A percentile compares a stretch with the other conserved stretches of the same genome.
These are phyloP conservation scores for Holtermannia corniformis DNA, from an alignment of 768 basidiomycete species.

Conservation along the genomic window DNA sequence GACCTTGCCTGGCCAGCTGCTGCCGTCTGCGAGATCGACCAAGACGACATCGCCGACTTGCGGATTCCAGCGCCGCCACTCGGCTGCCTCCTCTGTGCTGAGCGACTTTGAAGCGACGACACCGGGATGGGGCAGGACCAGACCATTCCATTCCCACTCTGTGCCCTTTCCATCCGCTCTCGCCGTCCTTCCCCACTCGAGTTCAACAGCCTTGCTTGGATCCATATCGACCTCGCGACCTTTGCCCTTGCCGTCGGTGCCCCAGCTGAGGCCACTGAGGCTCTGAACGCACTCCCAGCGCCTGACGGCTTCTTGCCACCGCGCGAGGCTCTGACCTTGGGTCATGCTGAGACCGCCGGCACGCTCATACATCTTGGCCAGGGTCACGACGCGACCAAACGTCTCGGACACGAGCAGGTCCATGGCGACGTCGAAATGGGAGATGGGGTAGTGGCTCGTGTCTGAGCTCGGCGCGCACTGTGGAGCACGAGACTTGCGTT, in stretches of 20 bases:
- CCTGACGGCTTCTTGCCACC: conserved; percentile 35
- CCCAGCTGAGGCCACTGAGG: conserved; percentile 26
- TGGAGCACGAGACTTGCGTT: conserved; percentile 19
- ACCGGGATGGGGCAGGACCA: conserved; percentile 14
- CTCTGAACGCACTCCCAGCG: conserved; percentile 31
- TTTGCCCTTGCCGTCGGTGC: conserved; percentile 4
- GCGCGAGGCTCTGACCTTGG: conserved; percentile 15
- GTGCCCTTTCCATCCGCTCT: conserved; percentile 2
- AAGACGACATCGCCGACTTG: conserved; percentile 27
- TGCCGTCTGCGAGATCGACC: conserved; percentile 20
- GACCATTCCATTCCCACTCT: conserved; percentile 5
- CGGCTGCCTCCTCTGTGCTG: conserved; percentile 16
- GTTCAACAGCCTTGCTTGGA: not conserved
- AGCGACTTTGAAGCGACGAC: conserved; percentile 12
- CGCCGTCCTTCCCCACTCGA: not conserved
- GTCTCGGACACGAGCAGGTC: conserved; percentile 34
- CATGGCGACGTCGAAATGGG: conserved; percentile 32
- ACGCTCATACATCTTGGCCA: conserved; percentile 20
- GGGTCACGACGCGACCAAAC: conserved; percentile 17
- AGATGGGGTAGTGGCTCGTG: conserved; percentile 7
- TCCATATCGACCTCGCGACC: conserved; percentile 2
- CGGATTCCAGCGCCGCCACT: conserved; percentile 29
- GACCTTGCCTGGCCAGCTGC: conserved; percentile 33
- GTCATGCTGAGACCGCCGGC: conserved; percentile 23
- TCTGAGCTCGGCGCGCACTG: conserved; percentile 1